phyloP scores from a whole-genome alignment of 176 grass and related monocot species.

The Hyparrhenia diplandra region DNA sequence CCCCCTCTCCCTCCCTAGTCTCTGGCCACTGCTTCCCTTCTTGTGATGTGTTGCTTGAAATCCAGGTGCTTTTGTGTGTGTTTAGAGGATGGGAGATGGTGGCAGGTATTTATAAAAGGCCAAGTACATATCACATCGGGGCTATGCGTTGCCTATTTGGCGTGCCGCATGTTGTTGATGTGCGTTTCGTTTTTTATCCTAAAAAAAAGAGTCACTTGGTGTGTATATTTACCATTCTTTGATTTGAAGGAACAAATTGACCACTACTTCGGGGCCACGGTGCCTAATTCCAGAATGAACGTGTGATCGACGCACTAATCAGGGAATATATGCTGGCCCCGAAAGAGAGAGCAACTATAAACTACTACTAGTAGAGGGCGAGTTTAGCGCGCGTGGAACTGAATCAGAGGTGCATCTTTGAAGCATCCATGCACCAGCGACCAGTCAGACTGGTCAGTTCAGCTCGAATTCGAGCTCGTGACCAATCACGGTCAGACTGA shows the following conservation, averaged over 20 bases:
- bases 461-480: no score
- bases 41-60: neutral
- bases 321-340: constrained; percentile 3
- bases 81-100: neutral
- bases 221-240: neutral
- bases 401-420: no score
- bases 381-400: no score
- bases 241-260: constrained; percentile 15
- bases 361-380: no score
- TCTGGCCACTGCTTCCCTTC: neutral
- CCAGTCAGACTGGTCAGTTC: no score
- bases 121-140: neutral
- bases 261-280: constrained; percentile 6
- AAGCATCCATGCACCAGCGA: no score
- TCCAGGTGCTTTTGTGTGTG: neutral
- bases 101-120: constrained; percentile 11
- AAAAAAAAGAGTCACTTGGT: neutral
- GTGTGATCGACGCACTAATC: neutral
- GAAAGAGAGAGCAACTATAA: neutral
- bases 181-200: neutral
- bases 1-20: no score
- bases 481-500: no score
- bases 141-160: neutral
- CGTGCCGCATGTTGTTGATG: neutral
- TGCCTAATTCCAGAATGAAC: neutral